A percentile compares a stretch with the other conserved stretches of the same genome.
Evolutionary conservation across 2,329 filamentous ascomycete species (phyloP).

Genomic region (Truncatella angustata): DNA sequence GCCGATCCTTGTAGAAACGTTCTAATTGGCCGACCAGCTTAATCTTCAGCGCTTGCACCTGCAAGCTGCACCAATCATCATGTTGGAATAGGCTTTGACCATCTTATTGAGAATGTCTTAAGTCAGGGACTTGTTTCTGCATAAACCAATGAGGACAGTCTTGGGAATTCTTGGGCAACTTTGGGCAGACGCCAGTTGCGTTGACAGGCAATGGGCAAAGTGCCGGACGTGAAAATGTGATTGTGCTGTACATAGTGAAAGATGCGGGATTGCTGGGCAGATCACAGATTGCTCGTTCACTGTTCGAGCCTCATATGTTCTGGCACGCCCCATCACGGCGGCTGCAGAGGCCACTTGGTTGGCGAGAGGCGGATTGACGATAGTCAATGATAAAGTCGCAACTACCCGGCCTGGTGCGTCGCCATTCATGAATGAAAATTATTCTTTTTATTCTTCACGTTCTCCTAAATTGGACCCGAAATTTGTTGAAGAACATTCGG

Average conservation of each 20-base stretch:
- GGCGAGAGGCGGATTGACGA: neutral
- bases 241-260: neutral
- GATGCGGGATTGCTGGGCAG: neutral
- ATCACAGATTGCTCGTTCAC: neutral
- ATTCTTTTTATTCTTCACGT: neutral
- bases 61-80: neutral
- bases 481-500: neutral
- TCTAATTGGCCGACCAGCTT: neutral
- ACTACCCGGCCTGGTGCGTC: neutral
- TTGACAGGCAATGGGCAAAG: neutral
- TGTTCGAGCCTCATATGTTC: neutral
- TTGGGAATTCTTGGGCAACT: neutral
- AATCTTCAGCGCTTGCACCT: conserved; percentile 2
- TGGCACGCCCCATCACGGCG: conserved; percentile 1
- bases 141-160: neutral
- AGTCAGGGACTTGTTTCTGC: neutral
- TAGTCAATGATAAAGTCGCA: conserved; percentile 4
- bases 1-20: neutral
- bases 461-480: neutral
- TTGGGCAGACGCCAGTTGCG: neutral
- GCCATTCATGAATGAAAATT: too few species aligned
- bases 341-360: neutral
- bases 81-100: neutral
- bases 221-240: neutral
- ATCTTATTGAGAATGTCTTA: conserved; percentile 2